Conservation (phyloP, 805 yeast genomes). For the Nakazawaea ishiwadae region DNA sequence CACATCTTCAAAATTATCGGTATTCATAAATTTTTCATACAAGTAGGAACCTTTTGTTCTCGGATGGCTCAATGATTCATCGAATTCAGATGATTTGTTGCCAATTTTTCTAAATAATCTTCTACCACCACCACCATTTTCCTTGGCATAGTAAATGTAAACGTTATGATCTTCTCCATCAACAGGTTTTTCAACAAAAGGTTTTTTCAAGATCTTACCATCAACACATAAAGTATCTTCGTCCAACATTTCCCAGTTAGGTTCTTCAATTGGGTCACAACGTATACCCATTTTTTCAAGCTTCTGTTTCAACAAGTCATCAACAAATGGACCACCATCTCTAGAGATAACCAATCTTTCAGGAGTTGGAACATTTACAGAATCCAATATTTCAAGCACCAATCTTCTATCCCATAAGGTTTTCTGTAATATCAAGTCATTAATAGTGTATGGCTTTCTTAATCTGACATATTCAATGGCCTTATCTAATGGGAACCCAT, state of each 20-base stretch:
- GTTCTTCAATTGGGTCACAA: slow-evolving; percentile 48
- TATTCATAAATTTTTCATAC: slow-evolving; percentile 94
- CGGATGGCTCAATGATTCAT: slow-evolving; percentile 67
- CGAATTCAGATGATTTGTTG: slow-evolving; percentile 94
- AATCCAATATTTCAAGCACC: slow-evolving; percentile 73
- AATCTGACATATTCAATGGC: slow-evolving; percentile 88
- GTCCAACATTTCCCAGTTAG: slow-evolving; percentile 83
- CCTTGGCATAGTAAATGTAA: slow-evolving; percentile 80
- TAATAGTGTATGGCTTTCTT: slow-evolving; percentile 84
- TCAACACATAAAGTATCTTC: slow-evolving; percentile 77
- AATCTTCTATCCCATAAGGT: slow-evolving; percentile 96
- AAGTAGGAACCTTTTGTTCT: slow-evolving; percentile 89
- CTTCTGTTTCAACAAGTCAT: slow-evolving; percentile 57
- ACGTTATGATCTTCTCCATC: slow-evolving; percentile 99
- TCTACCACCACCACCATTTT: slow-evolving; percentile 97
- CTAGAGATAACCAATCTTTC: slow-evolving; percentile 82
- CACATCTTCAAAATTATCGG: slow-evolving; percentile 97
- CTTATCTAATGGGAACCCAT: slow-evolving; percentile 93
- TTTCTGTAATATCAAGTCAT: slow-evolving; percentile 88
- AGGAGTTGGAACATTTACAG: slow-evolving; percentile 87
- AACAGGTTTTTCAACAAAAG: slow-evolving; percentile 97
- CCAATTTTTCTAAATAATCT: slow-evolving; percentile 93
- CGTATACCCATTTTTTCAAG: slow-evolving; percentile 60
- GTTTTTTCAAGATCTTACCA: slow-evolving; percentile 71
- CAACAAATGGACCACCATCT: slow-evolving; percentile 94